These are phyloP conservation scores for Collybia sordida DNA, from an alignment of 768 basidiomycete genomes.

Conservation along the genomic window DNA sequence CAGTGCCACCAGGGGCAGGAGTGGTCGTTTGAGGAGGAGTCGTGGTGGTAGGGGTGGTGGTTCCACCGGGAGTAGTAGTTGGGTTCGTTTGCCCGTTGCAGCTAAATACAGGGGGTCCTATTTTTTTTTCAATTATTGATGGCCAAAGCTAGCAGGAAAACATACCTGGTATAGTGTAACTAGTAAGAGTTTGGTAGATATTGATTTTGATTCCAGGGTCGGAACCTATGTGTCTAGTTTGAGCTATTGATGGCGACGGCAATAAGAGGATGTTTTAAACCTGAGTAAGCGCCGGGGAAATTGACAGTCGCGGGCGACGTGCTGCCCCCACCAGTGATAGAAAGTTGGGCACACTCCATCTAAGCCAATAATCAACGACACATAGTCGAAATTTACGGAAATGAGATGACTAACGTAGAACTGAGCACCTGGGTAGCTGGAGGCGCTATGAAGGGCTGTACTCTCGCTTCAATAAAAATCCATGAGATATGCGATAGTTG, in stretches of 20 bases:
- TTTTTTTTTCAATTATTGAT: neutral
- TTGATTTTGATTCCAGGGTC: conserved; percentile 44
- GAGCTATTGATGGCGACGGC: neutral
- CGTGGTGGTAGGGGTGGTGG: conserved; percentile 14
- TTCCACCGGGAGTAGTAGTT: conserved; percentile 10
- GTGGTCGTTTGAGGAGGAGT: conserved; percentile 16
- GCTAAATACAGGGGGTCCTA: conserved; percentile 37
- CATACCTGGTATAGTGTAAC: conserved; percentile 39
- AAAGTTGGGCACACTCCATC: conserved; percentile 48
- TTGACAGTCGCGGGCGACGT: conserved; percentile 41
- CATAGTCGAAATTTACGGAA: neutral
- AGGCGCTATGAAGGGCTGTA: conserved; percentile 41
- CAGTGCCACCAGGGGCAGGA: conserved; percentile 22
- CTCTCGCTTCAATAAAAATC: too few species aligned
- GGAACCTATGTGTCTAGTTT: conserved; percentile 21
- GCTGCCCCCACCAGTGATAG: conserved; percentile 42
- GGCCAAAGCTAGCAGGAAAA: neutral
- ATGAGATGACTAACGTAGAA: conserved; percentile 40
- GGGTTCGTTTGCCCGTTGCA: conserved; percentile 25
- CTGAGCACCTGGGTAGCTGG: conserved; percentile 50
- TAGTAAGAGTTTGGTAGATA: conserved; percentile 34
- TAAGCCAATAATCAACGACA: conserved; percentile 11
- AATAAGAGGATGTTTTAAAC: conserved; percentile 14
- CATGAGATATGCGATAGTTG: conserved; percentile 1
- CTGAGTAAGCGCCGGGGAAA: conserved; percentile 46